These are phyloP conservation scores for Cercospora janseana DNA, from an alignment of 2,329 filamentous ascomycete species.

Conservation along the genomic window DNA sequence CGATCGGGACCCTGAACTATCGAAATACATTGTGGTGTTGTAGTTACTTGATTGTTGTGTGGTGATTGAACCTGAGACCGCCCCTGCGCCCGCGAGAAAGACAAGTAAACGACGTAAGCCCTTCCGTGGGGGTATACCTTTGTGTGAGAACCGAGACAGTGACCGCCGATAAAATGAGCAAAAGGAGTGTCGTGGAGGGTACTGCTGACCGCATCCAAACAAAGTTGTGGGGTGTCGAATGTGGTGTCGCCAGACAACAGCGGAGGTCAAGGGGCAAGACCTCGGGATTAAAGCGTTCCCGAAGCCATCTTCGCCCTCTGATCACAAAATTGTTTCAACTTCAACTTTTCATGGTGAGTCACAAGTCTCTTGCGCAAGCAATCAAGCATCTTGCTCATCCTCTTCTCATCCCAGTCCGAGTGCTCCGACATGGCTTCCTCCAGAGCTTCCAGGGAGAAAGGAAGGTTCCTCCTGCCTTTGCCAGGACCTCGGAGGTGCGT, in stretches of 20 bases:
- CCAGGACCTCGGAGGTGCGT: slow-evolving; percentile 29
- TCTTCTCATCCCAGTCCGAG: slow-evolving; percentile 73
- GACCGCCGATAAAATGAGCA: too few relatives aligned
- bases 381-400: slow-evolving; percentile 20
- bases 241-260: not conserved
- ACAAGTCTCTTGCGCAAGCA: slow-evolving; percentile 18
- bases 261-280: not conserved
- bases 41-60: too few relatives aligned
- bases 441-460: slow-evolving; percentile 14
- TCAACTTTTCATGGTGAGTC: slow-evolving; percentile 1
- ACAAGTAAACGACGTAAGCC: not conserved
- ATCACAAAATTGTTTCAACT: too few relatives aligned
- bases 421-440: slow-evolving; percentile 70
- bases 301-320: not conserved
- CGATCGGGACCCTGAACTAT: too few relatives aligned
- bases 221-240: too few relatives aligned
- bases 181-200: too few relatives aligned
- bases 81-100: too few relatives aligned
- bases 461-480: slow-evolving; percentile 32
- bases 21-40: too few relatives aligned
- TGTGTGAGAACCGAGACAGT: slow-evolving; percentile 11
- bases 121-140: slow-evolving; percentile 19
- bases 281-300: not conserved
- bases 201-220: too few relatives aligned
- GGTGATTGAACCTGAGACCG: too few relatives aligned